Conservation (phyloP, 805 yeast species). For the Cyberlindnera nakhonratchasimensis region DNA sequence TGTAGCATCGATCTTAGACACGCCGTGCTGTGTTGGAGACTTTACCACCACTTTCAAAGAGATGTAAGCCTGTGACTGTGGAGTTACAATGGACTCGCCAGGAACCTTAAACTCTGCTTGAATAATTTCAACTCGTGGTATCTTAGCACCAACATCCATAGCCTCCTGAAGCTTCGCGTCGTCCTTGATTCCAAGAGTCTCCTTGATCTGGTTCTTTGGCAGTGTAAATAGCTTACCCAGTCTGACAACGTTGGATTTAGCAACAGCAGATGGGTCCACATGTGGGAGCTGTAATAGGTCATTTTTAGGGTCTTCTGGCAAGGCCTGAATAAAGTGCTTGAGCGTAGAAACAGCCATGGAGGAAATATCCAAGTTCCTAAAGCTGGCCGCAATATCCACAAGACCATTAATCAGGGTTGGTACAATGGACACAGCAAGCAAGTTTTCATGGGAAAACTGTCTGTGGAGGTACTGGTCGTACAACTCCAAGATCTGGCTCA, state of each 20-base stretch:
- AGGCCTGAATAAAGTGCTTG: constrained; percentile 74
- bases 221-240: constrained; percentile 67
- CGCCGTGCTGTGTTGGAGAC: constrained; percentile 60
- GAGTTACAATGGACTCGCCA: constrained; percentile 72
- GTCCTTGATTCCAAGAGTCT: constrained; percentile 50
- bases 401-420: constrained; percentile 68
- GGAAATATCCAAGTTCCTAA: constrained; percentile 69
- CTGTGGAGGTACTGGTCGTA: constrained; percentile 61
- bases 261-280: constrained; percentile 47
- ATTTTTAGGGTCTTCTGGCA: constrained; percentile 49
- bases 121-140: constrained; percentile 67
- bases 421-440: constrained; percentile 56
- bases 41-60: constrained; percentile 71
- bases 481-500: constrained; percentile 47
- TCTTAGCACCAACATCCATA: constrained; percentile 51
- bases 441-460: constrained; percentile 34
- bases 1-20: constrained; percentile 31
- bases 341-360: constrained; percentile 59
- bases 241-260: constrained; percentile 45
- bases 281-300: constrained; percentile 82
- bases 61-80: constrained; percentile 71
- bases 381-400: constrained; percentile 76
- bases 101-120: constrained; percentile 79
- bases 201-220: constrained; percentile 50
- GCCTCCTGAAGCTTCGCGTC: constrained; percentile 44